Conservation (phyloP, 164 flowering plant genomes). For the Magnolia sinica region DNA sequence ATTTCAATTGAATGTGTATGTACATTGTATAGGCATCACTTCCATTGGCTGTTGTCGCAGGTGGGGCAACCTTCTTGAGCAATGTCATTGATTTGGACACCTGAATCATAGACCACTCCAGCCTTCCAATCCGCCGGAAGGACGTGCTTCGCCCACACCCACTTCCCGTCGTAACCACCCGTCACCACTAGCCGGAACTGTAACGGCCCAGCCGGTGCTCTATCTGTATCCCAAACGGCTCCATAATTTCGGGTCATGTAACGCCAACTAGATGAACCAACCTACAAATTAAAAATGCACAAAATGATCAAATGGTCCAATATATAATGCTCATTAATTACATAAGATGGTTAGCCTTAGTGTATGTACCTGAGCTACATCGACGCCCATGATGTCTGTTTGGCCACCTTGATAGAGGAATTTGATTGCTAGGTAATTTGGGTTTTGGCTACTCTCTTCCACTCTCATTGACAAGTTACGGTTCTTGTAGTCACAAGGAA, state of each 20-base stretch:
- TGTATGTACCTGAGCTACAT: slow-evolving; percentile 52
- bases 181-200: slow-evolving; percentile 70
- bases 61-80: slow-evolving; percentile 77
- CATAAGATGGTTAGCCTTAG: neutral
- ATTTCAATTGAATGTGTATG: slow-evolving; percentile 3
- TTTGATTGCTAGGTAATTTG: slow-evolving; percentile 64
- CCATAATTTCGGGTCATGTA: slow-evolving; percentile 61
- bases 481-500: slow-evolving; percentile 70
- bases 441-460: slow-evolving; percentile 74
- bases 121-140: slow-evolving; percentile 74
- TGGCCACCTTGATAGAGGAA: slow-evolving; percentile 90
- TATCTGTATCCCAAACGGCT: slow-evolving; percentile 72
- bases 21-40: slow-evolving; percentile 8
- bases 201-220: slow-evolving; percentile 62
- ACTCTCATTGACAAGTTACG: slow-evolving; percentile 67
- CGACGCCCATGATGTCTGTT: slow-evolving; percentile 61
- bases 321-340: neutral
- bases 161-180: slow-evolving; percentile 67
- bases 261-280: slow-evolving; percentile 59
- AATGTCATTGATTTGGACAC: slow-evolving; percentile 65
- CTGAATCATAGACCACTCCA: slow-evolving; percentile 61
- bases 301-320: too few species aligned
- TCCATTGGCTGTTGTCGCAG: slow-evolving; percentile 47
- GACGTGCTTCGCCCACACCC: slow-evolving; percentile 52
- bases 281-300: slow-evolving; percentile 29